Conservation (phyloP, 2,329 filamentous ascomycete species). For the Alternaria rosae region DNA sequence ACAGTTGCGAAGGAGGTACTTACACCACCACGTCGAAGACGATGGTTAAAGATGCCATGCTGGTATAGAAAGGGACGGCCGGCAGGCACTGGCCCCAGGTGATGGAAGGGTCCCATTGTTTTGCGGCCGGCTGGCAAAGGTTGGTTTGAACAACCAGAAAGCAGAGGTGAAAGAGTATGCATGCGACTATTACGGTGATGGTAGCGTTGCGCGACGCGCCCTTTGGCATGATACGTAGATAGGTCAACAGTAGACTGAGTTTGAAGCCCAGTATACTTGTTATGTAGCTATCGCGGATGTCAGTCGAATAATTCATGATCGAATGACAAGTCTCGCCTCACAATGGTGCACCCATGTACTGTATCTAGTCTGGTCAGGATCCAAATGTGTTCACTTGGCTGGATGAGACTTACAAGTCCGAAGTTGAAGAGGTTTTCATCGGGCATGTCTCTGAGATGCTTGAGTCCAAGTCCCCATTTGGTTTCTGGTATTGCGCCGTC, state of each 20-base stretch:
- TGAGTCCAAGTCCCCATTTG: conserved; percentile 24
- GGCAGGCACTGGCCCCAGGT: conserved; percentile 19
- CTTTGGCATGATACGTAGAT: conserved; percentile 25
- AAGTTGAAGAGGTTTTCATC: conserved; percentile 20
- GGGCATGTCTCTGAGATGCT: conserved; percentile 18
- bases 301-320: neutral
- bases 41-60: conserved; percentile 22
- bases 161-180: conserved; percentile 18
- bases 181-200: conserved; percentile 17
- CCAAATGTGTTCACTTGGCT: neutral
- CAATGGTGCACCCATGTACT: conserved; percentile 28
- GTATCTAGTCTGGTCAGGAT: conserved; percentile 15
- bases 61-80: conserved; percentile 23
- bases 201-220: conserved; percentile 17
- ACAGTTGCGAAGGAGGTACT: neutral
- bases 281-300: conserved; percentile 16
- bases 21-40: conserved; percentile 21
- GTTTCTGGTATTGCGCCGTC: conserved; percentile 10
- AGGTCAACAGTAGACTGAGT: conserved; percentile 20
- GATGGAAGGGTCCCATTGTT: conserved; percentile 23
- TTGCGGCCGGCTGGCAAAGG: conserved; percentile 21
- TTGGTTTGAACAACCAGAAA: conserved; percentile 22
- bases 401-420: conserved; percentile 10
- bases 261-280: conserved; percentile 26
- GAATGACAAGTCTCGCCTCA: neutral